Evolutionary conservation across 2,329 filamentous ascomycete genomes (phyloP), one percentile per base, ranked within the genome.

Genomic region (Fusarium oxysporum): DNA sequence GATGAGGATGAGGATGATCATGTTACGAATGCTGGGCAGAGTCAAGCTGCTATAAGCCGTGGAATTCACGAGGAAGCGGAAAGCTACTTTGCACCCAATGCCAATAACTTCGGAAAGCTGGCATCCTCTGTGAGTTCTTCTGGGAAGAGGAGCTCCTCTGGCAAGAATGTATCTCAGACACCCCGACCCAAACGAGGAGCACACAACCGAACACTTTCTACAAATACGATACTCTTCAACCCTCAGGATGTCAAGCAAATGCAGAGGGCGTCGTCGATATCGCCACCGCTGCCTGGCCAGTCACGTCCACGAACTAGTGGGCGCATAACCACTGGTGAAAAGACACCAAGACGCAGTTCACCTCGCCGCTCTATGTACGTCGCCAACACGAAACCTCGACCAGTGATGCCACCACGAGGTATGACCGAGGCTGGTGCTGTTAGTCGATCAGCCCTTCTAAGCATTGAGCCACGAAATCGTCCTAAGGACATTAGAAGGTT

Each of bases 141-240:
- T 4, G 76, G 77, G n/a, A 78, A 77, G 37, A 70, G 64, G 30
- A 76, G 78, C 51, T 81, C 81, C 11, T 76, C 78, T 5, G 76
- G 77, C 32, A 78, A 76, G 37, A 71, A 70, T 14, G 70, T 74
- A n/a, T 75, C 79, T 14, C 75, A 80, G 3, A 81, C 82, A 62
- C 72, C 82, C 21, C 81, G 80, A 43, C 69, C 79, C 30, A 82
- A 83, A 57, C 80, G 83, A 48, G 83, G 81, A 2, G 77, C 85
- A 8, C 95, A 97, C 77, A 88, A 84, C 62, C 92, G 95, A 41
- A 95, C 94, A 17, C 81, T 92, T 8, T 97, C 95, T 0, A 92
- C 91, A 25, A 94, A 92, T 75, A 97, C 95, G 0, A 95, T 97
- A 60, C 85, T 97, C 2, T 97, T 93, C 82, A 95, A 93, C 38